Evolutionary conservation across 2,329 filamentous ascomycete species (phyloP).

Genomic region (Pseudonectria foliicola): DNA sequence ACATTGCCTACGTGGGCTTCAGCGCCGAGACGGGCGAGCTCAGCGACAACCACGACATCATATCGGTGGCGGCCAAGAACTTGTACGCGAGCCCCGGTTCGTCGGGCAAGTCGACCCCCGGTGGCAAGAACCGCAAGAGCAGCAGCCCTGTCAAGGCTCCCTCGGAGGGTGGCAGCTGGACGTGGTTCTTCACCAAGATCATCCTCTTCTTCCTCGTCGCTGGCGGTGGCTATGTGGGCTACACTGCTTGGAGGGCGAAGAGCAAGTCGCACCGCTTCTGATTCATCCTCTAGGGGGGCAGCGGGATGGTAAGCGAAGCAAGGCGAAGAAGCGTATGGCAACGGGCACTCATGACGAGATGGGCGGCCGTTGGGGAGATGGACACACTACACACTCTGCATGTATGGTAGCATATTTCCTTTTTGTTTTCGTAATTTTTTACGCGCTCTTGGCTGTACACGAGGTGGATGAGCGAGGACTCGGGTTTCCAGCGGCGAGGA

Average conservation of each 20-base stretch:
- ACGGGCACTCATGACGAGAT: constrained; percentile 1
- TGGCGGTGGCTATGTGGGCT: constrained; percentile 77
- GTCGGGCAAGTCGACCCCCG: constrained; percentile 26
- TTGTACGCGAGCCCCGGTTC: constrained; percentile 63
- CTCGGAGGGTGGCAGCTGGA: constrained; percentile 44
- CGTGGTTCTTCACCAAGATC: constrained; percentile 70
- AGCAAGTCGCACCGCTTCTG: constrained; percentile 53
- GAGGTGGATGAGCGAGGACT: too few relatives aligned
- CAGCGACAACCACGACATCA: constrained; percentile 95
- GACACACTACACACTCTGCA: too few relatives aligned
- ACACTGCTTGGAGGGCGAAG: constrained; percentile 70
- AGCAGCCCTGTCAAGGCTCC: constrained; percentile 26
- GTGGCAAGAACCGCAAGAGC: constrained; percentile 27
- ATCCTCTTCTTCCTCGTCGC: constrained; percentile 64
- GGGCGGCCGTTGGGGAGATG: constrained; percentile 1
- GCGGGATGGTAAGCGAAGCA: neutral
- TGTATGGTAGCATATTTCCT: too few relatives aligned
- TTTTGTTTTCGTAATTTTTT: too few relatives aligned
- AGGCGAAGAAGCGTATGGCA: constrained; percentile 1
- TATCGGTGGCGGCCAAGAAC: constrained; percentile 79
- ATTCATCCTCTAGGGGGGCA: constrained; percentile 4
- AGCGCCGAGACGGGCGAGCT: constrained; percentile 91
- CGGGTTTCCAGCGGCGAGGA: too few relatives aligned
- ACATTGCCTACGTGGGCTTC: constrained; percentile 68
- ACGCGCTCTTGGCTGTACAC: too few relatives aligned